phyloP scores from a whole-genome alignment of 2,329 filamentous ascomycete species.

The Calycina herbarum region DNA sequence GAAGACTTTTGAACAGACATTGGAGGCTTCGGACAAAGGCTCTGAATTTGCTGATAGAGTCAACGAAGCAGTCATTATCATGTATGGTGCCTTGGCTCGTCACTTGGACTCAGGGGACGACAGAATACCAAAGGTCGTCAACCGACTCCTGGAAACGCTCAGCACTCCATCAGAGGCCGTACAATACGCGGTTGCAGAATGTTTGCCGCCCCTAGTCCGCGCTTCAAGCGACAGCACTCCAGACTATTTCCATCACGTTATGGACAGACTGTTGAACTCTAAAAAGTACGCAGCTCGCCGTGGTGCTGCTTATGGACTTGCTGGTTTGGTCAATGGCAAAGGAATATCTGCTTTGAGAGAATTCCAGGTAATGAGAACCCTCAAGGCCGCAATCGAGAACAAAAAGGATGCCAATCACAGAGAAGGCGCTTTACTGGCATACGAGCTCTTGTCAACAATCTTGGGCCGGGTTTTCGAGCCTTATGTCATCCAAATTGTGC shows the following conservation, averaged over 20 bases:
- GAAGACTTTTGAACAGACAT: conserved; percentile 82
- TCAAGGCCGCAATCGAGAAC: conserved; percentile 84
- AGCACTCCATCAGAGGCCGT: conserved; percentile 96
- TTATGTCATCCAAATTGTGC: conserved; percentile 93
- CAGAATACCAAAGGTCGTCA: conserved; percentile 84
- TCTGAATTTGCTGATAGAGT: conserved; percentile 83
- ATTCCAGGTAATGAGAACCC: conserved; percentile 78
- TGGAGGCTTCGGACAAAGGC: conserved; percentile 82
- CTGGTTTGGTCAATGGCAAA: conserved; percentile 84
- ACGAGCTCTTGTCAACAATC: conserved; percentile 84
- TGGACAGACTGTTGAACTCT: conserved; percentile 78
- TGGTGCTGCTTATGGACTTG: conserved; percentile 92
- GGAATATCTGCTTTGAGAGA: conserved; percentile 81
- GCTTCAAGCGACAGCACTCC: conserved; percentile 76
- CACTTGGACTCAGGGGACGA: conserved; percentile 83
- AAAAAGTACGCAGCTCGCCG: conserved; percentile 92
- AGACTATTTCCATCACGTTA: conserved; percentile 76
- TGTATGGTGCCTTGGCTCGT: conserved; percentile 90
- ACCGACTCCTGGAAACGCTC: conserved; percentile 80
- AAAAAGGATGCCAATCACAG: conserved; percentile 90
- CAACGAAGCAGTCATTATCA: conserved; percentile 95
- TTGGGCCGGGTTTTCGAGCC: conserved; percentile 91
- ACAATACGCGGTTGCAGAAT: conserved; percentile 94
- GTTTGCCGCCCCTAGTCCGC: conserved; percentile 84
- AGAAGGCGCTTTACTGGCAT: conserved; percentile 85